These are phyloP conservation scores for Cercospora sp. DNA, from an alignment of 2,329 filamentous ascomycete species.

Conservation along the genomic window DNA sequence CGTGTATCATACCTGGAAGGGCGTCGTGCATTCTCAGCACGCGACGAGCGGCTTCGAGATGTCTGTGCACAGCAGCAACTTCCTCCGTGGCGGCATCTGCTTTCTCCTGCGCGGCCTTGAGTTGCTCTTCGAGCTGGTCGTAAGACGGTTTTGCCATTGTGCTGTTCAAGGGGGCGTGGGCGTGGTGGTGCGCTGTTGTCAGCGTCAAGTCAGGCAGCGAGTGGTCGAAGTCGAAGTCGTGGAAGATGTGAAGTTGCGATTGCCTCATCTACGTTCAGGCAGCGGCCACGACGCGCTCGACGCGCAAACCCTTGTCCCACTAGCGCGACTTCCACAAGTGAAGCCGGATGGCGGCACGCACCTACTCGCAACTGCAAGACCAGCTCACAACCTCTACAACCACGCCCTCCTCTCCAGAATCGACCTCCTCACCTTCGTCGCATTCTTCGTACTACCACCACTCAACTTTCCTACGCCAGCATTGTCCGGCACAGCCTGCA, in stretches of 20 bases:
- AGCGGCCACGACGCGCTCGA: neutral
- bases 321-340: neutral
- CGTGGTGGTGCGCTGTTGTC: neutral
- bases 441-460: neutral
- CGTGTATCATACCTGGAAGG: neutral
- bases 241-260: neutral
- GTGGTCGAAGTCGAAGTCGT: neutral
- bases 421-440: constrained; percentile 9
- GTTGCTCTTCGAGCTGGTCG: neutral
- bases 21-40: neutral
- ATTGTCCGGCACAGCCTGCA: constrained; percentile 21
- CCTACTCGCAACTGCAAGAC: neutral
- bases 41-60: neutral
- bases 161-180: neutral
- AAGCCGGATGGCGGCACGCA: neutral
- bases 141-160: neutral
- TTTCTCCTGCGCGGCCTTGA: neutral
- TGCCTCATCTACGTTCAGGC: neutral
- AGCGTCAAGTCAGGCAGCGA: neutral
- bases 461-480: constrained; percentile 23
- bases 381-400: neutral
- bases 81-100: neutral
- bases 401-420: neutral
- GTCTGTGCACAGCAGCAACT: neutral
- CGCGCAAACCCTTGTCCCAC: neutral